Evolutionary conservation across 1,139 yeast species (phyloP), one percentile per base, ranked within the genome.

Genomic region (Magnusiomyces fungicola): DNA sequence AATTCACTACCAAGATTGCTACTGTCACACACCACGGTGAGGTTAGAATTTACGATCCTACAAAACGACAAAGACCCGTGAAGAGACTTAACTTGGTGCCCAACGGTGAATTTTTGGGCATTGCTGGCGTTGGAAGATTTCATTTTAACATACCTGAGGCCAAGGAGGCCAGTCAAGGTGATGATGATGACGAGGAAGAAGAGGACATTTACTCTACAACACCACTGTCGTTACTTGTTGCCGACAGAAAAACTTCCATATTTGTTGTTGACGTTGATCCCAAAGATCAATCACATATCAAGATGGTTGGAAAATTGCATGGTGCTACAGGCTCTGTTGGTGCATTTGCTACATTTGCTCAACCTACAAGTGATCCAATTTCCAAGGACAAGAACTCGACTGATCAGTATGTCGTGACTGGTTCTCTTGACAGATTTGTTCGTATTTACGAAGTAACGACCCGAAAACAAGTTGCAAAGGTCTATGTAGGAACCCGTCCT

Each of bases 381-480:
- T 14, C 39, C 10, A 34, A 34, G 41, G 14, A 49, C 51, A 24
- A 43, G 45, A 10, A 51, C 45, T 19, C 48, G 50, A 4, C 50
- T 56, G 16, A 51, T 9, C 44, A 41, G 16, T 41, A 41, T 30
- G 34, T 81, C 9, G 74, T 76, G 1, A 74, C 88, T 24, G 96
- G 95, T 40, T 96, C 96, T 0, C 73, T 89, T 36, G 97, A 90
- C 63, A 74, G 96, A 61, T 90, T 88, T 63, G 73, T 88, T 40
- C 75, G 97, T 51, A 86, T 86, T 2, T 90, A 78, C 65, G 83
- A 86, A 55, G 62, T 80, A 6, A 69, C 67, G 1, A 66, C 79
- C 0, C 72, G 95, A 48, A 76, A 78, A 45, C 70, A 79, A 47
- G 67, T 82, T 18, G 88, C 80, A 10, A 88, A 87, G 61, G 83